Percentiles rank a stretch among this genome's conserved stretches.
Evolutionary conservation across 495 filamentous ascomycete genomes (phyloP).

Genomic region (Pyrenula aspistea): DNA sequence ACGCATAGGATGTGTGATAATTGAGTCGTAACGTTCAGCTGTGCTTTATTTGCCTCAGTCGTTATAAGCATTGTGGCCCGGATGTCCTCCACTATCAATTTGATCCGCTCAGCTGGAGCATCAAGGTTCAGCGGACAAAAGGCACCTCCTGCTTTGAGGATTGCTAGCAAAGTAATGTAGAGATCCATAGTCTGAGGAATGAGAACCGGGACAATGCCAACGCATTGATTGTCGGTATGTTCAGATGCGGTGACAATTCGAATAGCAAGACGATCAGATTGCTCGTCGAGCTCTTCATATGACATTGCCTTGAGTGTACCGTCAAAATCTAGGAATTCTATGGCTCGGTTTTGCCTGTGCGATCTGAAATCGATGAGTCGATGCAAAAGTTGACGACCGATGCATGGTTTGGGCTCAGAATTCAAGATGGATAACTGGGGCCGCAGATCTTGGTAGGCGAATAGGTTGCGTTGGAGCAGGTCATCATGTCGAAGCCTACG

Average conservation of each 20-base stretch:
- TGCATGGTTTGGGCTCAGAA: slow-evolving; percentile 33
- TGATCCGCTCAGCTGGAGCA: slow-evolving; percentile 56
- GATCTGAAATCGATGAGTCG: slow-evolving; percentile 35
- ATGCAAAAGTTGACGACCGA: slow-evolving; percentile 55
- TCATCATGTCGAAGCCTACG: not conserved
- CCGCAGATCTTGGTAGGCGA: not conserved
- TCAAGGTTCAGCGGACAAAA: slow-evolving; percentile 71
- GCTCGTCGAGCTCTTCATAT: slow-evolving; percentile 45
- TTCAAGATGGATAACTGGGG: slow-evolving; percentile 50
- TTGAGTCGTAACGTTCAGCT: slow-evolving; percentile 7
- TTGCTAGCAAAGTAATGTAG: slow-evolving; percentile 59
- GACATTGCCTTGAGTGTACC: slow-evolving; percentile 33
- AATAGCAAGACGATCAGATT: slow-evolving; percentile 39
- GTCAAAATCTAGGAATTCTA: slow-evolving; percentile 46
- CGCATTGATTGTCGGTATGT: not conserved
- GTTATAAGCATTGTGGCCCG: slow-evolving; percentile 43
- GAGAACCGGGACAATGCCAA: slow-evolving; percentile 54
- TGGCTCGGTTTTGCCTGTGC: slow-evolving; percentile 21
- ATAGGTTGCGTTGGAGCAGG: not conserved
- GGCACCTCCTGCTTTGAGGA: slow-evolving; percentile 64
- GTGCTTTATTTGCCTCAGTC: slow-evolving; percentile 9
- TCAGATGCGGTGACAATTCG: slow-evolving; percentile 24
- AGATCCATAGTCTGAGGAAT: slow-evolving; percentile 57
- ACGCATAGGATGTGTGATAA: slow-evolving; percentile 16
- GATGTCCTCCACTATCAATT: slow-evolving; percentile 63